Base-by-base conservation (phyloP, 192 early-diverging fungal genomes). In the Coemansia reversa region DNA sequence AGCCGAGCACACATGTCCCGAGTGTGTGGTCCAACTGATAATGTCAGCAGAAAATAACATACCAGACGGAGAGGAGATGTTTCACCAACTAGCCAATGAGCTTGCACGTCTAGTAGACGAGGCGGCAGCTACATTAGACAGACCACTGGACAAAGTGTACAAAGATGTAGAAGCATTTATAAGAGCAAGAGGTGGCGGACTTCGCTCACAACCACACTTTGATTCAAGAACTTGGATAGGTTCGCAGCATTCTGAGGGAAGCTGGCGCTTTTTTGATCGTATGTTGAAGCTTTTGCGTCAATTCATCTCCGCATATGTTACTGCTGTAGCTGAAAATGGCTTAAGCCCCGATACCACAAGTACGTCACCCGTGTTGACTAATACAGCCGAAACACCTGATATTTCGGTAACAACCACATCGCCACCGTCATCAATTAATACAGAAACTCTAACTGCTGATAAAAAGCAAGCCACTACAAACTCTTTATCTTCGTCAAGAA, bases 241-340 rank as follows among this genome's bases (percentile, higher is more conserved):
- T 25, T 60, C 55, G 2, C 25, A 63, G 2, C 59, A 67, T 22
- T 60, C 57, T 18, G 65, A 79, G 7, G 63, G 67, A n/a, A 57
- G 65, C 18, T 56, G 47, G 49, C 60, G 62, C 42, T 56, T 74
- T n/a, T n/a, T 66, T 33, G 67, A 47, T 12, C 60, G 71, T 1
- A 79, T 79, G 71, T 32, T 67, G 39, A 51, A 70, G 7, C 52
- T 79, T 11, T 62, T 79, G 6, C 62, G 63, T 25, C 50, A 70
- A 19, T 65, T 79, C 20, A 23, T 69, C 29, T 25, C 60, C 0
- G 65, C 70, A 8, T 79, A 74, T 20, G 71, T 67, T 16, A 74
- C 60, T 30, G 67, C 58, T 5, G 62, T 68, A 2, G 60, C 76
- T 9, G 60, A 62, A 14, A 45, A 63, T 45, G 32, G 51, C 11